Evolutionary conservation across 2,329 filamentous ascomycete species (phyloP).

Genomic region (Trichoderma sp.): DNA sequence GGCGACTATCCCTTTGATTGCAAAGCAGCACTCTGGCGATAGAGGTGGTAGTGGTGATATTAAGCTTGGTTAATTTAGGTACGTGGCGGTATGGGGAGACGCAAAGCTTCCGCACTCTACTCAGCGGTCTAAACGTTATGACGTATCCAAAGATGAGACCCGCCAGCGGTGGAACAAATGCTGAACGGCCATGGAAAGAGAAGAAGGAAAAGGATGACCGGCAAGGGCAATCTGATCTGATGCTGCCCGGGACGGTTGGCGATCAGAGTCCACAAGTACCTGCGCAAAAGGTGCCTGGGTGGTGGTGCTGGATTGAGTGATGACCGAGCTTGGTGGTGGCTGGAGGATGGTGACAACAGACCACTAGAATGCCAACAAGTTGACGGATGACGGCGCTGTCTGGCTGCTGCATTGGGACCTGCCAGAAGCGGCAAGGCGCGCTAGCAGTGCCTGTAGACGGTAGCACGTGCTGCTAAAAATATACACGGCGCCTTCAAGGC

Average conservation of each 20-base stretch:
- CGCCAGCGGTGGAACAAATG: constrained; percentile 14
- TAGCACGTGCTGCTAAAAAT: neutral
- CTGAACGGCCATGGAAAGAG: constrained; percentile 18
- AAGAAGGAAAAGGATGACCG: neutral
- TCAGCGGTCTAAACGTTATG: neutral
- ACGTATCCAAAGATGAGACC: constrained; percentile 22
- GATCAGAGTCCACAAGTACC: neutral
- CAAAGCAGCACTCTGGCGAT: neutral
- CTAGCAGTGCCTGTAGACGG: neutral
- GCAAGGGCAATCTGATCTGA: neutral
- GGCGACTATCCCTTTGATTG: neutral
- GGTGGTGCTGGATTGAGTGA: neutral
- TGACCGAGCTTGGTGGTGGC: neutral
- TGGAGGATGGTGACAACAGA: neutral
- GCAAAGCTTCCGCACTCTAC: neutral
- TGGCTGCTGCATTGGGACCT: neutral
- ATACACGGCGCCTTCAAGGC: neutral
- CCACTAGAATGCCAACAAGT: neutral
- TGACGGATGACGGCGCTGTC: neutral
- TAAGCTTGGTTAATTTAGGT: neutral
- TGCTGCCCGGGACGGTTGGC: neutral
- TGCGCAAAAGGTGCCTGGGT: neutral
- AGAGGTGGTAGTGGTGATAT: neutral
- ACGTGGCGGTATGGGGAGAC: neutral
- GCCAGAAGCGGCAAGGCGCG: neutral